A percentile compares a stretch with the other conserved stretches of the same genome.
Evolutionary conservation across 306 rosid species (phyloP).

Genomic region (Dalbergia oliveri): DNA sequence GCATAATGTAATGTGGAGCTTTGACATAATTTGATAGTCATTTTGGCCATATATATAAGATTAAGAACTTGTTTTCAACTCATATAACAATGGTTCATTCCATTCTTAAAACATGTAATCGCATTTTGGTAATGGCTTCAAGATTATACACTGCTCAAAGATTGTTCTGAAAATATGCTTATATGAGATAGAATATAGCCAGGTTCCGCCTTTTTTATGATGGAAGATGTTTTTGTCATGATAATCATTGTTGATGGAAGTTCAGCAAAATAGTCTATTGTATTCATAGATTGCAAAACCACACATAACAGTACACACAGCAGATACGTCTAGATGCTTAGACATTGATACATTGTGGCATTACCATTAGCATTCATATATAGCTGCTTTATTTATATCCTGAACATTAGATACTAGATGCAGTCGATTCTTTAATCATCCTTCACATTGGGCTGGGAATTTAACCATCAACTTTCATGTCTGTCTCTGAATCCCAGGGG

Average conservation of each 20-base stretch:
- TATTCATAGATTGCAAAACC: neutral
- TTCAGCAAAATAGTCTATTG: conserved; percentile 16
- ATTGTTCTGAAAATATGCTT: conserved; percentile 27
- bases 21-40: conserved; percentile 17
- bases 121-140: neutral
- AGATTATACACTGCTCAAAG: neutral
- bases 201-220: conserved; percentile 25
- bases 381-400: conserved; percentile 42
- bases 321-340: conserved; percentile 23
- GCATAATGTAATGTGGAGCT: neutral
- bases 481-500: conserved; percentile 76
- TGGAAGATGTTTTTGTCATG: neutral
- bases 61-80: conserved; percentile 6
- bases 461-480: conserved; percentile 67
- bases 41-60: neutral
- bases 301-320: conserved; percentile 27
- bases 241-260: conserved; percentile 3
- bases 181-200: neutral
- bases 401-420: conserved; percentile 16
- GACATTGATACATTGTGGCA: conserved; percentile 18
- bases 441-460: conserved; percentile 37
- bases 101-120: neutral
- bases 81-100: neutral
- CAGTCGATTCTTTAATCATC: conserved; percentile 40
- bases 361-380: conserved; percentile 12